These are phyloP conservation scores for Chlorokybus atmophyticus DNA, from an alignment of 139 green algal genomes.

Conservation along the genomic window DNA sequence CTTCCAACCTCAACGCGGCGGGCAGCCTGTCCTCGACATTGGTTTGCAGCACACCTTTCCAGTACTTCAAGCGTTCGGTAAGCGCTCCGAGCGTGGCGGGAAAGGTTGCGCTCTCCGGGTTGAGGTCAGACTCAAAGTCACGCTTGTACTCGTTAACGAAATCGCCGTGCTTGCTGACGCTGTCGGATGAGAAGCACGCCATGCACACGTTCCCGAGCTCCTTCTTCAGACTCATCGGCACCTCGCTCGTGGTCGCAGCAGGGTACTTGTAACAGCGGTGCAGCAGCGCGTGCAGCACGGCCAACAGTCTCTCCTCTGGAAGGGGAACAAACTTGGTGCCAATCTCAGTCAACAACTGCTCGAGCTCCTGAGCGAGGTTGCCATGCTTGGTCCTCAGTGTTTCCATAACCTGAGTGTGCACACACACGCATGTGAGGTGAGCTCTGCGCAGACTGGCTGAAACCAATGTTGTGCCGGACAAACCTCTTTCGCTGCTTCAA, in stretches of 20 bases:
- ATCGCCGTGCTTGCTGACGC: slow-evolving; percentile 33
- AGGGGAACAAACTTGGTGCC: slow-evolving; percentile 58
- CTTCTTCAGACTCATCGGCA: slow-evolving; percentile 59
- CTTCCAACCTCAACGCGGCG: slow-evolving; percentile 54
- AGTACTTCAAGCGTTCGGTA: slow-evolving; percentile 46
- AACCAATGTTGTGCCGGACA: no score
- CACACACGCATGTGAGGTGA: no score
- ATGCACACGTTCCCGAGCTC: slow-evolving; percentile 53
- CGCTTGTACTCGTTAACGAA: slow-evolving; percentile 52
- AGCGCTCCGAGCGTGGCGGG: slow-evolving; percentile 73
- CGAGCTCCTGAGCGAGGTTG: slow-evolving; percentile 23
- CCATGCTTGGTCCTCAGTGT: slow-evolving; percentile 16
- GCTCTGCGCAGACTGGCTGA: no score
- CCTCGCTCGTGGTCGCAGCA: slow-evolving; percentile 35
- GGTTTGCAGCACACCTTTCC: slow-evolving; percentile 21
- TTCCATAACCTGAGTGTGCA: slow-evolving; percentile 15
- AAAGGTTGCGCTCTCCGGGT: slow-evolving; percentile 57
- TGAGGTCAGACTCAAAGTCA: slow-evolving; percentile 76
- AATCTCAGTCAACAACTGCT: slow-evolving; percentile 47
- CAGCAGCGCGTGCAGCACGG: slow-evolving; percentile 83
- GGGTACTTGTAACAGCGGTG: slow-evolving; percentile 75
- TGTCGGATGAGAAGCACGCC: slow-evolving; percentile 44
- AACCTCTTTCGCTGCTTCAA: slow-evolving; percentile 48
- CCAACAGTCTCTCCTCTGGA: slow-evolving; percentile 82
- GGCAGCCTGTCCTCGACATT: slow-evolving; percentile 69